phyloP scores from a whole-genome alignment of 768 basidiomycete species.

The Tephrocybe sp. region DNA sequence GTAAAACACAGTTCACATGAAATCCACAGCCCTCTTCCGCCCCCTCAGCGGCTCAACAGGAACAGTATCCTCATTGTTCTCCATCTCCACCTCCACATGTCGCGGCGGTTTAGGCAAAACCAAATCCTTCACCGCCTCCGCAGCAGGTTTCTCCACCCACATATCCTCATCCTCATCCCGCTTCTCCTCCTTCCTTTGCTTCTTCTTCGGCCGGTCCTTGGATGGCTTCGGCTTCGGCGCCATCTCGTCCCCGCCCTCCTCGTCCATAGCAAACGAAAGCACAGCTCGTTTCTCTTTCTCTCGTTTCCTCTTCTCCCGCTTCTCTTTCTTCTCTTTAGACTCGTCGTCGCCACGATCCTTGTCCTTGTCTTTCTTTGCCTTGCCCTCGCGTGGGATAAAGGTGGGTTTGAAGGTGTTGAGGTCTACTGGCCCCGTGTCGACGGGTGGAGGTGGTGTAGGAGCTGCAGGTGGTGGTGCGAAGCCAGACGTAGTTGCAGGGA shows the following conservation, averaged over 20 bases:
- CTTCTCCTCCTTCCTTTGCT: constrained; percentile 27
- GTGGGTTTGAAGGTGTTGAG: constrained; percentile 83
- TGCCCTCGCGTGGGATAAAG: constrained; percentile 71
- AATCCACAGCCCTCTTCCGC: constrained; percentile 75
- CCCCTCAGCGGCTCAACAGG: constrained; percentile 34
- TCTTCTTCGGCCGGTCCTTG: constrained; percentile 44
- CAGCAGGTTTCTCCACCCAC: constrained; percentile 69
- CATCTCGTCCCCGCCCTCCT: constrained; percentile 45
- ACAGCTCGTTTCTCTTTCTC: constrained; percentile 44
- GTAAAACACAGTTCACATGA: constrained; percentile 47
- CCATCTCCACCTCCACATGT: constrained; percentile 13
- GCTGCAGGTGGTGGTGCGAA: constrained; percentile 11
- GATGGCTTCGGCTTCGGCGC: constrained; percentile 30
- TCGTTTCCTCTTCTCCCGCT: constrained; percentile 48
- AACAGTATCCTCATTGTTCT: constrained; percentile 11
- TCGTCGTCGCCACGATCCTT: constrained; percentile 49
- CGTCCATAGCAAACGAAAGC: constrained; percentile 79
- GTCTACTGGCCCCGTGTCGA: constrained; percentile 39
- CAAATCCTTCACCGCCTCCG: constrained; percentile 46
- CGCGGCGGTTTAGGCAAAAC: constrained; percentile 9
- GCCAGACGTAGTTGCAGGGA: constrained; percentile 13
- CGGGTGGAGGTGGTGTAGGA: constrained; percentile 10
- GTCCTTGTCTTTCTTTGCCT: constrained; percentile 38
- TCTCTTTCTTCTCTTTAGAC: constrained; percentile 29
- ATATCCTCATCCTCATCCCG: constrained; percentile 51